Percentiles rank a stretch among this genome's conserved stretches.
These are phyloP conservation scores for Apiospora arundinis DNA, from an alignment of 2,329 filamentous ascomycete genomes.

Conservation along the genomic window DNA sequence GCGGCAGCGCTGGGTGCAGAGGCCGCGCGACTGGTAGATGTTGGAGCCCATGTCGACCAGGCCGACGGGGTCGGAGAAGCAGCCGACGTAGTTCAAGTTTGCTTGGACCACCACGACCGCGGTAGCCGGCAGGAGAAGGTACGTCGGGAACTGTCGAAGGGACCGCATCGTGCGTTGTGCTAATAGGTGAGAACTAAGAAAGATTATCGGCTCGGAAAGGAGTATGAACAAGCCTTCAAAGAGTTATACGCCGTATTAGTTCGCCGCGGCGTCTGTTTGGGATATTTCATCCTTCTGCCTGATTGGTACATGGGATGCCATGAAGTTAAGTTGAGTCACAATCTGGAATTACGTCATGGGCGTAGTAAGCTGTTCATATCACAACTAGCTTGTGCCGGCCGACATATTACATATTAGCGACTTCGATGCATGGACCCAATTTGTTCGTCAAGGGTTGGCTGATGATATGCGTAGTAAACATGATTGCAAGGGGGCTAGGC, in stretches of 20 bases:
- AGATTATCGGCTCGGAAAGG: neutral
- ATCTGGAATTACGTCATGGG: neutral
- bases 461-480: neutral
- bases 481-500: too few species aligned
- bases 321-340: neutral
- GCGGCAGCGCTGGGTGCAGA: conserved; percentile 22
- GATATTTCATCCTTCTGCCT: neutral
- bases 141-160: neutral
- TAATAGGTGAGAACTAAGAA: neutral
- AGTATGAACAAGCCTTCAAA: neutral
- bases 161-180: neutral
- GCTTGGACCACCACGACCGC: neutral
- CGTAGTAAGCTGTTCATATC: neutral
- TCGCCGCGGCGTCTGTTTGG: neutral
- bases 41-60: conserved; percentile 17
- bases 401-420: too few species aligned
- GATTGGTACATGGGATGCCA: neutral
- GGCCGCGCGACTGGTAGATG: conserved; percentile 28
- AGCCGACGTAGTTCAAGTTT: conserved; percentile 25
- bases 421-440: neutral
- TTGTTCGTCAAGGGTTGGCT: neutral
- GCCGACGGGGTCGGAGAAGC: conserved; percentile 26
- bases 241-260: neutral
- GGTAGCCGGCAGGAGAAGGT: neutral
- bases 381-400: neutral